Base-by-base conservation (phyloP, 306 rosid species). In the Prunus mira region DNA sequence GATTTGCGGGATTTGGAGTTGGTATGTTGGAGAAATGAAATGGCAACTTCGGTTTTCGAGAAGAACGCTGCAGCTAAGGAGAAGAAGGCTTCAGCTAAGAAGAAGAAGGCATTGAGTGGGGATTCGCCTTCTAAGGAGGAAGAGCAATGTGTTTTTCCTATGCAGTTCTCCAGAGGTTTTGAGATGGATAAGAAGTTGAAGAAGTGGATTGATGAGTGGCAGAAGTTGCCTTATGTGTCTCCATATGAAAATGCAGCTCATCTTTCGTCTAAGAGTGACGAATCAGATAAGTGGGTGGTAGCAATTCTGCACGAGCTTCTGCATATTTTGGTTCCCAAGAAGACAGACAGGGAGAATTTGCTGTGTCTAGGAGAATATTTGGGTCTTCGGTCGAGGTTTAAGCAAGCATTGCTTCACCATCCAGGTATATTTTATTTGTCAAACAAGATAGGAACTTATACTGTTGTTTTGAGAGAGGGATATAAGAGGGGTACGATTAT, bases 381-480 rank as follows among this genome's bases (percentile, higher is more conserved):
- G 80, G 97, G 98, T 55, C 79, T 94, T 51, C 80, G 89, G 30
- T 87, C 96, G 0, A 86, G 93, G 86, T 88, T 91, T 79, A 91
- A 89, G 88, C 78, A 89, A 79, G 96, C 93, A 12, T 32, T 91
- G 69, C 84, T 86, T 82, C 82, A 84, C 51, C 96, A 91, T 32
- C 96, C 98, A 0, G 97, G 97, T 34, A 90, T 94, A 58, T 90
- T 91, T 72, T 91, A 94, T 73, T 6, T 90, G 75, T 94, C 96
- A 5, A 87, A 81, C 77, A 94, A 94, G 85, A 78, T 67, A 78
- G 88, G 91, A 45, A 86, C 93, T 8, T 80, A 85, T 72, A 94
- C 97, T 0, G 90, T 87, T 79, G 89, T 94, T 76, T 79, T 94
- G 73, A 86, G 80, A 54, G 97, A 94, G 25, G 96, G 91, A 38